Conservation (phyloP, 2,329 filamentous ascomycete genomes). For the Xylariaceae sp. region DNA sequence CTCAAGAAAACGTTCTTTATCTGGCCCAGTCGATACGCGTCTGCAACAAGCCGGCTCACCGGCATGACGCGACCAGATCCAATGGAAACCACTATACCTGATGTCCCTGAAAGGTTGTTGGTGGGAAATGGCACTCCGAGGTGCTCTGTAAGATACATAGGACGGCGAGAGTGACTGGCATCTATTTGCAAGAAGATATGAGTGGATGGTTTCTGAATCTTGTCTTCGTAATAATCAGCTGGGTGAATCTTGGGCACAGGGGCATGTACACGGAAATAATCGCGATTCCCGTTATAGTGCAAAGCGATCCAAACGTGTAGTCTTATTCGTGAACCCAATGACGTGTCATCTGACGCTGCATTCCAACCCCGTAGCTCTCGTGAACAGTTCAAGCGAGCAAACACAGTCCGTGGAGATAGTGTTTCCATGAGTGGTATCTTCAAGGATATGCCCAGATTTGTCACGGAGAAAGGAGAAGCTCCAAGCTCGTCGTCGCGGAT, state of each 20-base stretch:
- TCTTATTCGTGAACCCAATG: neutral
- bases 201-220: neutral
- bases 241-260: neutral
- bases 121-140: too few species aligned
- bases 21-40: slow-evolving; percentile 1
- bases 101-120: too few species aligned
- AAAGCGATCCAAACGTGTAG: slow-evolving; percentile 16
- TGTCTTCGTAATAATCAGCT: neutral
- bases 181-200: neutral
- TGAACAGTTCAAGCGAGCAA: slow-evolving; percentile 13
- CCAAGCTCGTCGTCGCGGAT: neutral
- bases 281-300: neutral
- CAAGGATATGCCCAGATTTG: slow-evolving; percentile 19
- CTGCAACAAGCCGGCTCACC: neutral
- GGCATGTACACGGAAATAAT: neutral
- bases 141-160: too few species aligned
- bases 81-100: too few species aligned
- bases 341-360: neutral
- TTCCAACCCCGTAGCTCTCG: neutral
- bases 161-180: too few species aligned
- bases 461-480: slow-evolving; percentile 5
- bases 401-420: fast-evolving
- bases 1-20: slow-evolving; percentile 4
- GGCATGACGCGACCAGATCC: slow-evolving; percentile 7
- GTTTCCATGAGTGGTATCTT: slow-evolving; percentile 4